Evolutionary conservation across 139 green algal genomes (phyloP), one percentile per base, ranked within the genome.

Genomic region (Haematococcus sp.): DNA sequence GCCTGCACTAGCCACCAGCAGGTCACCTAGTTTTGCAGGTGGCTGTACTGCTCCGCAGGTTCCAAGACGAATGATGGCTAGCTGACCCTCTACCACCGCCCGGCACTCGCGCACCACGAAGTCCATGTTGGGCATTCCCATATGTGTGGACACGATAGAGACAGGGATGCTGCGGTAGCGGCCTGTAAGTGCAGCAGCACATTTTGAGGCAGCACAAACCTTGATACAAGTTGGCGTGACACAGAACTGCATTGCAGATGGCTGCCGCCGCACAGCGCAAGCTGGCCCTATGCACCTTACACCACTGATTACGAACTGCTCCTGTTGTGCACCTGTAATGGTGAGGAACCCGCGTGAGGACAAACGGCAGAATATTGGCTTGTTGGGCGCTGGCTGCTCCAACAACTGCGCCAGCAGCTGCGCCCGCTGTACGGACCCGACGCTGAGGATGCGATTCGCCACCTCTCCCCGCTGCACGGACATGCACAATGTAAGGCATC

Each of bases 271-370:
- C 46, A 17, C n/a, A n/a, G n/a, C n/a, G n/a, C n/a, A n/a, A 65
- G 4, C 4, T 65, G 58, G 52, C 20, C 52, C 52, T 15, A 60
- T 31, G 20, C 52, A 60, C 9, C 52, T 4, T 25, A 60, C 15
- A 4, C 23, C 20, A 15, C 52, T 4, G 4, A 4, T 15, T 7
- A 60, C 52, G 4, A 27, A 9, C 52, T n/a, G 9, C 52, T 27
- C 20, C 20, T 25, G 11, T 9, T 4, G 16, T 63, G 22, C 70
- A 82, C 82, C 84, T 73, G 88, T 93, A 63, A 91, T 84, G 1
- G 88, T 93, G 1, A 93, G 68, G 70, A 95, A 95, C 23, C 90
- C 90, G 2, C 90, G 77, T 58, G 69, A 81, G 55, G 86, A 92
- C 13, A 88, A 72, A 43, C 81, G 63, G 59, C 82, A 74, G 66